These are phyloP conservation scores for Xylaria hypoxylon DNA, from an alignment of 2,329 filamentous ascomycete genomes.

Conservation along the genomic window DNA sequence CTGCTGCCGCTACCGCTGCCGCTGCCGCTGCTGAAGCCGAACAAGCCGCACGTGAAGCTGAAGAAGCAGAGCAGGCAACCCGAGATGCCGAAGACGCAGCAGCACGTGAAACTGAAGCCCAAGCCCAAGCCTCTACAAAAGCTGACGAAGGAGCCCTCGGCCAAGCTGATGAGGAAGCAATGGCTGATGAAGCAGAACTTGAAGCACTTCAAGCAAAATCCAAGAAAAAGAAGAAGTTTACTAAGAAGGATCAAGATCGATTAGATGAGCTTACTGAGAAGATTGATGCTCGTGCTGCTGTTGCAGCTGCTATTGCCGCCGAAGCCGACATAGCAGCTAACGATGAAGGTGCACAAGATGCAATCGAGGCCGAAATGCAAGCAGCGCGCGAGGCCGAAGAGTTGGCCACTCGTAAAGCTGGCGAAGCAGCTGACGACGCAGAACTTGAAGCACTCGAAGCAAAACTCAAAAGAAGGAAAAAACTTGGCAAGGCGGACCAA, in stretches of 20 bases:
- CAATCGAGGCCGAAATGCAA: constrained; percentile 43
- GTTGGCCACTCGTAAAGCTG: constrained; percentile 42
- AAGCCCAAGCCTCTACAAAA: constrained; percentile 4
- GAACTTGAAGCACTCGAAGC: constrained; percentile 26
- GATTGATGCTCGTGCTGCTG: constrained; percentile 32
- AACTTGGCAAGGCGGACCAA: constrained; percentile 24
- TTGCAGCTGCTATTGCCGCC: constrained; percentile 46
- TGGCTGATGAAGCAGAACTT: constrained; percentile 33
- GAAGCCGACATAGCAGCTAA: constrained; percentile 40
- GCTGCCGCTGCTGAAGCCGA: constrained; percentile 34
- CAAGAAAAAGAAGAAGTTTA: constrained; percentile 25
- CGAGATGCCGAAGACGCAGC: constrained; percentile 41
- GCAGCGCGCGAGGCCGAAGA: constrained; percentile 41
- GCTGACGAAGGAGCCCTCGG: constrained; percentile 14
- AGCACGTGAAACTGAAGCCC: constrained; percentile 17
- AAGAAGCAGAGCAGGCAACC: constrained; percentile 41
- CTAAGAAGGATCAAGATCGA: constrained; percentile 29
- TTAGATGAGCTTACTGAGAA: constrained; percentile 34
- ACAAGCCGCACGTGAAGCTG: constrained; percentile 24
- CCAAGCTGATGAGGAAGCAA: constrained; percentile 38
- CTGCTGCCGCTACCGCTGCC: constrained; percentile 20
- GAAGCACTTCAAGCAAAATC: constrained; percentile 19
- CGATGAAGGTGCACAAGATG: constrained; percentile 42
- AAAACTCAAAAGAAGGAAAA: constrained; percentile 20
- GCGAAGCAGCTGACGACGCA: constrained; percentile 38